Base-by-base conservation (phyloP, 2,329 filamentous ascomycete species). In the Xylaria sp. region DNA sequence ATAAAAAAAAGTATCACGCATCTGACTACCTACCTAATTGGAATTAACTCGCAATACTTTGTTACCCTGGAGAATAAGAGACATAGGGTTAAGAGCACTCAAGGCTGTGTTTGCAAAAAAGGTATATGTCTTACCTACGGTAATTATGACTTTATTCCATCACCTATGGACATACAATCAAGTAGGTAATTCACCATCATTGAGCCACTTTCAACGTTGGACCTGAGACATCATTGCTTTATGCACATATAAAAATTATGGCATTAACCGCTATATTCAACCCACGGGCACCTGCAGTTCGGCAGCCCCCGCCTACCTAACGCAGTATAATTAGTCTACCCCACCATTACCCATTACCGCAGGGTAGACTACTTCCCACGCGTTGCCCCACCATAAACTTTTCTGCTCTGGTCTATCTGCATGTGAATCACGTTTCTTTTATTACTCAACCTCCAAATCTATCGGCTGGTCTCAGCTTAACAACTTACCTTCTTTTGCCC, bases 361-460 rank as follows among this genome's bases (percentile, higher is more conserved):
- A 30, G 34, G 34, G 34, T 15, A 36, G 34, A 13, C 13, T 13
- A 15, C 13, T 39, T 64, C 45, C 55, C 53, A 48, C 25, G 48
- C 39, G 36, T 20, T 64, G 65, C 73, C 72, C 75, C 74, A 73
- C 75, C 70, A 76, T 74, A 76, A 76, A 77, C 70, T 76, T 76
- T 77, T 77, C 50, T 60, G 46, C 30, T 57, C 63, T 56, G n/a
- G 43, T 32, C 23, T 46, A 43, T 39, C n/a, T 52, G 46, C 43
- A 66, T 61, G 45, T 67, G 58, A 67, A 62, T 62, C 39, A 52
- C 34, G 32, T 34, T 30, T n/a, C 15, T 12, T 23, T 18, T 32
- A 41, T 12, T 18, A 45, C 20, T 25, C 13, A 45, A 55, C 43
- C 57, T 34, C 36, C 36, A 46, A 53, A 45, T 48, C 25, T 23